Percentiles rank a stretch among this genome's conserved stretches.
These are phyloP conservation scores for Austroboletus rostrupii DNA, from an alignment of 1,284 basidiomycete species.

Conservation along the genomic window DNA sequence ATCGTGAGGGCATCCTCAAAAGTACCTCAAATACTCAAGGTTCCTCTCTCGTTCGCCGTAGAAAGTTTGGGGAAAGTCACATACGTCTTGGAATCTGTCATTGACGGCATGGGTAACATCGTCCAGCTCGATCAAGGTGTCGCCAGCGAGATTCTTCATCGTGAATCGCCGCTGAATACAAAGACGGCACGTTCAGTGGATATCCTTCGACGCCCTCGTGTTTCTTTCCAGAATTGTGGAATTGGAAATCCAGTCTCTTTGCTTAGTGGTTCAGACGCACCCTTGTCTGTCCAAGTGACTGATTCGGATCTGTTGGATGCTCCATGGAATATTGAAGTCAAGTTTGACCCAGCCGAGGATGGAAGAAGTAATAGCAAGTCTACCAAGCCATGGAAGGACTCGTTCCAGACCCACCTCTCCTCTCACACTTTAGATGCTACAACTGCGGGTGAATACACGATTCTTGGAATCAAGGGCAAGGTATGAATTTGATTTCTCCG, in stretches of 20 bases:
- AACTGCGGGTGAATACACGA: conserved; percentile 79
- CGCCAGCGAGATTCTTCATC: conserved; percentile 22
- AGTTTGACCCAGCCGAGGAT: conserved; percentile 52
- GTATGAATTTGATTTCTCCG: conserved; percentile 25
- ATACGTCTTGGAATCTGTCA: conserved; percentile 70
- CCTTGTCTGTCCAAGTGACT: conserved; percentile 47
- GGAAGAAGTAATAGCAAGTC: conserved; percentile 36
- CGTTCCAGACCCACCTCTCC: conserved; percentile 46
- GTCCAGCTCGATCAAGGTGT: conserved; percentile 42
- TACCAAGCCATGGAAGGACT: conserved; percentile 59
- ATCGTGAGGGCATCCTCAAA: conserved; percentile 25
- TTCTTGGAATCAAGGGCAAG: conserved; percentile 70
- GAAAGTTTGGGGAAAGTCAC: conserved; percentile 60
- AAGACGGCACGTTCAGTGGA: conserved; percentile 62
- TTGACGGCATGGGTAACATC: conserved; percentile 71
- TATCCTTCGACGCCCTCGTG: conserved; percentile 72
- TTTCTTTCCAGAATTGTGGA: conserved; percentile 74
- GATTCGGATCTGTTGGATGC: conserved; percentile 57
- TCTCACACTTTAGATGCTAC: conserved; percentile 51
- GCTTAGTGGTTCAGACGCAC: conserved; percentile 64
- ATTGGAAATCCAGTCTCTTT: conserved; percentile 72
- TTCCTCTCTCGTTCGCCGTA: conserved; percentile 66
- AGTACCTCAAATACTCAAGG: conserved; percentile 52
- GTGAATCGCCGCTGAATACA: conserved; percentile 25
- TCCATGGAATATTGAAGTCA: conserved; percentile 63